These are phyloP conservation scores for Didymella glomerata DNA, from an alignment of 2,329 filamentous ascomycete species.

Conservation along the genomic window DNA sequence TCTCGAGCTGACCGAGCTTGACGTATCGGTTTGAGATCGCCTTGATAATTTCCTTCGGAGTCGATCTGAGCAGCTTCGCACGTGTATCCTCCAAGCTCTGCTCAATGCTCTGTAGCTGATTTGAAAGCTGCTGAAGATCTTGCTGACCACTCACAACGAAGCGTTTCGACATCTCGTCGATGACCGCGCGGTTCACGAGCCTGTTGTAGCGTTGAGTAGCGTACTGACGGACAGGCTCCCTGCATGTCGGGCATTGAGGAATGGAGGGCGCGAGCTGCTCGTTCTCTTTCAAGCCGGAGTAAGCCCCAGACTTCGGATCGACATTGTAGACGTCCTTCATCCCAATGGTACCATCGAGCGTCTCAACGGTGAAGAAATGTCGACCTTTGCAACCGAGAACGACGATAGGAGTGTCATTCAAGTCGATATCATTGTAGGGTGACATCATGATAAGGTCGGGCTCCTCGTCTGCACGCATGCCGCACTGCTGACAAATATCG, in stretches of 20 bases:
- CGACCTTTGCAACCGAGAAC: slow-evolving; percentile 35
- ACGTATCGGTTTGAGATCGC: slow-evolving; percentile 23
- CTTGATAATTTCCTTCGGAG: not conserved
- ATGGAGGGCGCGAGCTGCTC: slow-evolving; percentile 32
- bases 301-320: slow-evolving; percentile 26
- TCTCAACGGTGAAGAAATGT: slow-evolving; percentile 46
- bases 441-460: slow-evolving; percentile 41
- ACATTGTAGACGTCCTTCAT: slow-evolving; percentile 38
- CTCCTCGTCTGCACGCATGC: slow-evolving; percentile 24
- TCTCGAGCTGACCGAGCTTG: slow-evolving; percentile 26
- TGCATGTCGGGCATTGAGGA: slow-evolving; percentile 47
- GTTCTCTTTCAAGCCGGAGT: slow-evolving; percentile 39
- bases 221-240: slow-evolving; percentile 44
- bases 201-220: slow-evolving; percentile 51
- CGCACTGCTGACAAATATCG: slow-evolving; percentile 37
- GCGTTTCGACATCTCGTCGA: slow-evolving; percentile 51
- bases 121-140: slow-evolving; percentile 38
- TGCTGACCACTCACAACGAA: slow-evolving; percentile 46
- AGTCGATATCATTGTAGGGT: slow-evolving; percentile 38
- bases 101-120: slow-evolving; percentile 26
- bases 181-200: slow-evolving; percentile 49
- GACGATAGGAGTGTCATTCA: slow-evolving; percentile 41
- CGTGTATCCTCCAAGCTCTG: slow-evolving; percentile 29
- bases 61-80: not conserved
- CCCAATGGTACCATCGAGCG: slow-evolving; percentile 40